These are phyloP conservation scores for Streptanthus diversifolius DNA, from an alignment of 345 rosid species.

Conservation along the genomic window DNA sequence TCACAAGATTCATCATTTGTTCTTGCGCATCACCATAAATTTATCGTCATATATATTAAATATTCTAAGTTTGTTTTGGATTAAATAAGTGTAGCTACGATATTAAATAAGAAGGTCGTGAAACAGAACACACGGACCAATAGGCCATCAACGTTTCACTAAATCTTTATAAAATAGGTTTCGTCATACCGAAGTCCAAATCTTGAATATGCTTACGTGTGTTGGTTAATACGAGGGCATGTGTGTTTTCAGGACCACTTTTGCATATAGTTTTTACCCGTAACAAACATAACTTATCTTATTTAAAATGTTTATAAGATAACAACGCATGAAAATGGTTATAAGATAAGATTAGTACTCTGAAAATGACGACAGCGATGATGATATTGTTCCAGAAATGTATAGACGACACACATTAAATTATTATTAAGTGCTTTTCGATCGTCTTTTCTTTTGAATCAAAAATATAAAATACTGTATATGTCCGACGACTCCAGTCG, in stretches of 20 bases:
- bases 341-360: constrained; percentile 27
- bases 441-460: constrained; percentile 3
- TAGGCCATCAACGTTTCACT: constrained; percentile 19
- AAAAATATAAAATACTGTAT: background rate
- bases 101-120: too few species aligned
- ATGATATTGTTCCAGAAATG: constrained; percentile 20
- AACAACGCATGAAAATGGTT: constrained; percentile 17
- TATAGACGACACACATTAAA: background rate
- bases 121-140: background rate
- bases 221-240: constrained; percentile 17
- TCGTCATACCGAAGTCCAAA: constrained; percentile 3
- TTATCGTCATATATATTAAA: background rate
- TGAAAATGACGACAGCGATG: constrained; percentile 28
- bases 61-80: background rate
- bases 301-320: constrained; percentile 8
- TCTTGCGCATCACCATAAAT: background rate
- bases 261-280: constrained; percentile 15
- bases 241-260: constrained; percentile 37
- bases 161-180: constrained; percentile 3
- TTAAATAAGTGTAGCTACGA: background rate
- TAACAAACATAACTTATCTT: constrained; percentile 3
- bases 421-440: background rate
- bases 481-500: background rate
- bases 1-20: background rate
- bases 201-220: constrained; percentile 27